Conservation (phyloP, 208 protist genomes). For the Trypanosoma brucei region DNA sequence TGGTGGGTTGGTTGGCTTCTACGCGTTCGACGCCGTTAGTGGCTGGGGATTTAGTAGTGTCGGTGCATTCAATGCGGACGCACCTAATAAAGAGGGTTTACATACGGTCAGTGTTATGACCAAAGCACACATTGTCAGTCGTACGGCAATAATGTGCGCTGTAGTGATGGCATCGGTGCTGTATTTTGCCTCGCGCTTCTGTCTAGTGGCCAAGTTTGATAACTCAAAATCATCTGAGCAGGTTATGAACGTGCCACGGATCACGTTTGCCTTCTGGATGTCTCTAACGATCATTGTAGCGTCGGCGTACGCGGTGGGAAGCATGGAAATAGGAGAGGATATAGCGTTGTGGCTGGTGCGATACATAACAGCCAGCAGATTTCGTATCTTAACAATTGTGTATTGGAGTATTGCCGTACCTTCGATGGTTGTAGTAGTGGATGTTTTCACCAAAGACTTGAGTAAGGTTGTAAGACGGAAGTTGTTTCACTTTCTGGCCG, state of each 20-base stretch:
- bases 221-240: slow-evolving; percentile 76
- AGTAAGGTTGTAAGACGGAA: slow-evolving; percentile 70
- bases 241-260: slow-evolving; percentile 45
- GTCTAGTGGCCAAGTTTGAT: slow-evolving; percentile 44
- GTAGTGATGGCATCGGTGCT: slow-evolving; percentile 46
- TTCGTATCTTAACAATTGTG: slow-evolving; percentile 55
- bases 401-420: slow-evolving; percentile 55
- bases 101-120: slow-evolving; percentile 13
- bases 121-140: slow-evolving; percentile 72
- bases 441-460: slow-evolving; percentile 36
- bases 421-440: slow-evolving; percentile 39
- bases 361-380: slow-evolving; percentile 55
- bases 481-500: slow-evolving; percentile 86
- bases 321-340: slow-evolving; percentile 62
- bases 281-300: slow-evolving; percentile 28
- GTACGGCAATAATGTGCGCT: slow-evolving; percentile 51
- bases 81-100: background rate
- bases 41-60: slow-evolving; percentile 48
- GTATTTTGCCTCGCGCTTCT: slow-evolving; percentile 39
- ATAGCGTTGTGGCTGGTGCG: slow-evolving; percentile 56
- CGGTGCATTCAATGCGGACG: slow-evolving; percentile 8
- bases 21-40: slow-evolving; percentile 63
- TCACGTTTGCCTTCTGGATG: slow-evolving; percentile 64
- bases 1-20: slow-evolving; percentile 68
- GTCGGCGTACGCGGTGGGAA: slow-evolving; percentile 27